Evolutionary conservation across 208 protist species (phyloP), one percentile per base, ranked within the genome.

Genomic region (Wallacemonas collosoma): DNA sequence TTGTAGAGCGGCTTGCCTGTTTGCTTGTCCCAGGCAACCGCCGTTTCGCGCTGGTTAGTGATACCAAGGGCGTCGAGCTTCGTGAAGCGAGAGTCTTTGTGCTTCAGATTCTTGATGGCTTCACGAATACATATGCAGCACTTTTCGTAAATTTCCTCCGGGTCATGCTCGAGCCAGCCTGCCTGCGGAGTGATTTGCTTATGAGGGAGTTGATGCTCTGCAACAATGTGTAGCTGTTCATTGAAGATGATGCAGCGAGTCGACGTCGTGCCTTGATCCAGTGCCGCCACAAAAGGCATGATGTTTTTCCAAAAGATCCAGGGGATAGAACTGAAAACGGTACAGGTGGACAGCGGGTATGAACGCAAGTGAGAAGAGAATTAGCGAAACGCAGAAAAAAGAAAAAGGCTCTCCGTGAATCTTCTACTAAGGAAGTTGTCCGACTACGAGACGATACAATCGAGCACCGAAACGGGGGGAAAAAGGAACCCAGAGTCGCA

Each of bases 1-100:
- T 98, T 97, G 82, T 93, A 94, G 6, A 99, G 82, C 7, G 98
- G 97, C 66, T 92, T 77, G 9, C 97, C 97, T 0, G 97, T 99
- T 15, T 69, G 67, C 57, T 83, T 79, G 76, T 99, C 98, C 99
- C 99, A 99, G n/a, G 98, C 92, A 15, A 99, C 83, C 1, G 95
- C 93, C 8, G 98, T 99, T 81, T 99, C 98, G 47, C 99, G 89
- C 81, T 99, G 99, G 82, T 99, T 99, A 38, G 99, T 99, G 57
- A 99, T 97, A 26, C 98, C 98, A 58, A 98, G 84, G 11, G 75
- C 83, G 39, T 85, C 82, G n/a, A 93, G 65, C 40, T 78, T 79
- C 17, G 67, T 71, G 68, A 86, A 94, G 60, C 73, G 68, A 14
- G 79, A 50, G 43, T 83, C 75, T 64, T 79, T 90, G 39, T 57